These are phyloP conservation scores for Erigeron philadelphicus DNA, from an alignment of 140 eudicot genomes.

Conservation along the genomic window DNA sequence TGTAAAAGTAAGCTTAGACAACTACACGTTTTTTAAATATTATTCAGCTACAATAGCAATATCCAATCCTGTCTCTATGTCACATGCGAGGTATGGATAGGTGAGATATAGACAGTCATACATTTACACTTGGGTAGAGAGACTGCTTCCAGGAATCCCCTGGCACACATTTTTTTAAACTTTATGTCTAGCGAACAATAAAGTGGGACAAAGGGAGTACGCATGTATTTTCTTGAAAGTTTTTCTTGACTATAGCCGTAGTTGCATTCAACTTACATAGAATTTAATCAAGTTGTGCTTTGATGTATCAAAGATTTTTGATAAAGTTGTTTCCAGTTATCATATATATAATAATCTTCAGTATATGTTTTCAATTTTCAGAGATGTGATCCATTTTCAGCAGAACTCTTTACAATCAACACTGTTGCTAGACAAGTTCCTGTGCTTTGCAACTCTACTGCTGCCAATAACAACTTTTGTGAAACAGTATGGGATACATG, in stretches of 20 bases:
- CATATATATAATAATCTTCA: no score
- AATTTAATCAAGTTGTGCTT: neutral
- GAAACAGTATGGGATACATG: constrained; percentile 68
- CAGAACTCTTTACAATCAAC: constrained; percentile 43
- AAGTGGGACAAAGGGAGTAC: neutral
- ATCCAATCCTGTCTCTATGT: no score
- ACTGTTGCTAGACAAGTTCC: constrained; percentile 54
- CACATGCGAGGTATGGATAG: no score
- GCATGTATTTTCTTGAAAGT: neutral
- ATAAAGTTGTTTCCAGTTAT: neutral
- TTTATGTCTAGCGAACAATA: no score
- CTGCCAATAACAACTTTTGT: constrained; percentile 37
- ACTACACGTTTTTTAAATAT: no score
- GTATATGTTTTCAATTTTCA: constrained; percentile 27
- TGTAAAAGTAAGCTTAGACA: no score
- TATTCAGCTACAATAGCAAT: no score
- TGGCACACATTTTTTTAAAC: no score
- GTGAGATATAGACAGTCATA: no score
- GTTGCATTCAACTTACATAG: neutral
- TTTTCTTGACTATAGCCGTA: neutral
- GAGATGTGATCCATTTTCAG: constrained; percentile 79
- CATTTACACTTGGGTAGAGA: no score
- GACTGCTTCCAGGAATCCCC: no score
- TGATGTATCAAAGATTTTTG: neutral
- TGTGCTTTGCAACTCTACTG: constrained; percentile 67